A percentile compares a stretch with the other conserved stretches of the same genome.
phyloP scores from a whole-genome alignment of 352 stramenopile genomes.

The Phytophthora podocarpi region DNA sequence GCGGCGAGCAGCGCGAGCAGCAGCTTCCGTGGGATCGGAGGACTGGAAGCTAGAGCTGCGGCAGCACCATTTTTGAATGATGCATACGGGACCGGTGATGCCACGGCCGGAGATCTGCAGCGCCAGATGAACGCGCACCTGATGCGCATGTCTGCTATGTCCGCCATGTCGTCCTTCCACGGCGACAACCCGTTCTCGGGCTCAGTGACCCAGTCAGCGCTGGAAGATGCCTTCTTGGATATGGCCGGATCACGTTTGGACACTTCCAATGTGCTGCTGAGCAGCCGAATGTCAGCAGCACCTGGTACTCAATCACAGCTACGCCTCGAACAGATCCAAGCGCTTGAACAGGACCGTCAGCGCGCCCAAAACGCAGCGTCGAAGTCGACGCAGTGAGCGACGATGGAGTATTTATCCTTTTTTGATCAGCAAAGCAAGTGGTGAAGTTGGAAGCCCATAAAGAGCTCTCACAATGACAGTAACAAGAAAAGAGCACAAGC shows the following conservation, averaged over 20 bases:
- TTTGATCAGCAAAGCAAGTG: constrained; percentile 21
- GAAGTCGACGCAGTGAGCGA: constrained; percentile 22
- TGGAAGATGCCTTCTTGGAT: constrained; percentile 87
- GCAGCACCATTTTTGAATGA: constrained; percentile 35
- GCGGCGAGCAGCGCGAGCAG: constrained; percentile 29
- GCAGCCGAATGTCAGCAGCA: constrained; percentile 48
- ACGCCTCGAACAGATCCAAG: constrained; percentile 32
- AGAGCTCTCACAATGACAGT: not conserved
- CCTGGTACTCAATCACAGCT: constrained; percentile 33
- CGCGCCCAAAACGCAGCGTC: constrained; percentile 7
- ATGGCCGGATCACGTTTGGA: constrained; percentile 83
- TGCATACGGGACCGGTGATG: constrained; percentile 28
- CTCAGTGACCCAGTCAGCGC: constrained; percentile 80
- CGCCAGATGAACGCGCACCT: constrained; percentile 58
- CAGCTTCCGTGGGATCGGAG: constrained; percentile 15
- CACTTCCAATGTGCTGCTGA: constrained; percentile 71
- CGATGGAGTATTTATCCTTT: constrained; percentile 45
- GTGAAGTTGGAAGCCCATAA: constrained; percentile 13
- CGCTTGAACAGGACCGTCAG: constrained; percentile 20
- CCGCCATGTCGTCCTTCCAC: constrained; percentile 61
- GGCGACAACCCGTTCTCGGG: constrained; percentile 62
- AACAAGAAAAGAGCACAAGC: constrained; percentile 15
- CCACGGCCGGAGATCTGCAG: constrained; percentile 38
- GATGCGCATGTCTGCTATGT: constrained; percentile 60
- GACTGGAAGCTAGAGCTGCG: constrained; percentile 8